Conservation (phyloP, 2,329 filamentous ascomycete genomes). For the Diaporthe sp. region DNA sequence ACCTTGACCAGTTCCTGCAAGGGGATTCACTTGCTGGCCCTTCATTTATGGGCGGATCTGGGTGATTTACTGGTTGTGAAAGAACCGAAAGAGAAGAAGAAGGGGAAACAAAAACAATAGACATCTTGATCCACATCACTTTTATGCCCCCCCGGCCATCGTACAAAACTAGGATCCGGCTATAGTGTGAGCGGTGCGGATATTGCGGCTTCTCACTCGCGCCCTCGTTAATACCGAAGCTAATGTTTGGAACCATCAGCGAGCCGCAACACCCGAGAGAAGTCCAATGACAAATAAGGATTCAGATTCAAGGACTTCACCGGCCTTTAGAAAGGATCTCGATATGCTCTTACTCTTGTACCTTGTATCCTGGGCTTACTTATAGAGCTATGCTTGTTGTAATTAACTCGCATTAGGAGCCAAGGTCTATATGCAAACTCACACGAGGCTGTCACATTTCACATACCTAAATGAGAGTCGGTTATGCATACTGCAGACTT, state of each 20-base stretch:
- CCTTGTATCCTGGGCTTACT: background rate
- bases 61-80: background rate
- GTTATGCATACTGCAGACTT: background rate
- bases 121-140: background rate
- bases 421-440: background rate
- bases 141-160: background rate
- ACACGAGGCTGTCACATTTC: background rate
- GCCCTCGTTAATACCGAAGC: background rate
- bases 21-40: constrained; percentile 37
- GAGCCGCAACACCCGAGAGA: constrained; percentile 24
- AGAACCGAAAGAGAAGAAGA: background rate
- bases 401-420: too few relatives aligned
- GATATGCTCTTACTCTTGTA: background rate
- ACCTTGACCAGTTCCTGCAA: constrained; percentile 55
- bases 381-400: background rate
- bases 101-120: background rate
- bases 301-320: background rate
- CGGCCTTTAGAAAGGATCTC: background rate
- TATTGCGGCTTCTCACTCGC: constrained; percentile 33
- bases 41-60: constrained; percentile 22
- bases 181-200: constrained; percentile 7
- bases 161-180: background rate
- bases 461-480: background rate
- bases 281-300: background rate
- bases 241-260: background rate